Evolutionary conservation across 192 early-diverging fungal genomes (phyloP).

Genomic region (Chytriomyces sp.): DNA sequence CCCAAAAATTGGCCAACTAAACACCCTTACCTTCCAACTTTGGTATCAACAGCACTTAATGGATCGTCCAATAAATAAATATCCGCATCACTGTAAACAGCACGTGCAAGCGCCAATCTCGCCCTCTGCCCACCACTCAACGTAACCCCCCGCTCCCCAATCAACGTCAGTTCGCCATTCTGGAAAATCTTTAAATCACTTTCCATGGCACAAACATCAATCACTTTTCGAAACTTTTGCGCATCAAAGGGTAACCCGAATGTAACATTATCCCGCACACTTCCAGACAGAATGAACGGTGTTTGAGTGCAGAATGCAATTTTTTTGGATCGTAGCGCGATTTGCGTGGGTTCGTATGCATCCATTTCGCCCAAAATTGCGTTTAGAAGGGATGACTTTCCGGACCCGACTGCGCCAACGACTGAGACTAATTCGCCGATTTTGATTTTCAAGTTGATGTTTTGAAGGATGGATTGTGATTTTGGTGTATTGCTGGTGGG

Average conservation of each 20-base stretch:
- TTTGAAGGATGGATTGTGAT: constrained; percentile 28
- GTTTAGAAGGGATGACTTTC: constrained; percentile 49
- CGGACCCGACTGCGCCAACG: constrained; percentile 55
- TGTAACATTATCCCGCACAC: constrained; percentile 52
- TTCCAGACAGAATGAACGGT: constrained; percentile 50
- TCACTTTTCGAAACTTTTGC: constrained; percentile 44
- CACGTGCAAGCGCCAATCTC: constrained; percentile 52
- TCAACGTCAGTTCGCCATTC: constrained; percentile 40
- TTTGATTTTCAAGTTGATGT: constrained; percentile 40
- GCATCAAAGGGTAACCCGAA: constrained; percentile 48
- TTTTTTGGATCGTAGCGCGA: constrained; percentile 31
- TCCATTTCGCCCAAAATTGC: constrained; percentile 57
- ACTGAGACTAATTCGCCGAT: constrained; percentile 48
- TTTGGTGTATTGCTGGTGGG: too few relatives aligned
- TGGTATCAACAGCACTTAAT: constrained; percentile 52
- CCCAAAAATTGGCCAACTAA: accelerated
- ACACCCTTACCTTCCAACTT: constrained; percentile 42
- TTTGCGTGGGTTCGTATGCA: neutral
- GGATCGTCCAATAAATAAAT: constrained; percentile 57
- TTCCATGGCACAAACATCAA: constrained; percentile 52
- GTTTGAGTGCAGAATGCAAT: constrained; percentile 53
- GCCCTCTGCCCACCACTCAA: constrained; percentile 56
- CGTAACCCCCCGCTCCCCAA: constrained; percentile 47
- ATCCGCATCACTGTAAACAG: constrained; percentile 53
- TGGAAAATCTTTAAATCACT: constrained; percentile 46